A percentile compares a stretch with the other conserved stretches of the same genome.
Evolutionary conservation across 1,284 basidiomycete species (phyloP).

Genomic region (Taiwanofungus camphoratus): DNA sequence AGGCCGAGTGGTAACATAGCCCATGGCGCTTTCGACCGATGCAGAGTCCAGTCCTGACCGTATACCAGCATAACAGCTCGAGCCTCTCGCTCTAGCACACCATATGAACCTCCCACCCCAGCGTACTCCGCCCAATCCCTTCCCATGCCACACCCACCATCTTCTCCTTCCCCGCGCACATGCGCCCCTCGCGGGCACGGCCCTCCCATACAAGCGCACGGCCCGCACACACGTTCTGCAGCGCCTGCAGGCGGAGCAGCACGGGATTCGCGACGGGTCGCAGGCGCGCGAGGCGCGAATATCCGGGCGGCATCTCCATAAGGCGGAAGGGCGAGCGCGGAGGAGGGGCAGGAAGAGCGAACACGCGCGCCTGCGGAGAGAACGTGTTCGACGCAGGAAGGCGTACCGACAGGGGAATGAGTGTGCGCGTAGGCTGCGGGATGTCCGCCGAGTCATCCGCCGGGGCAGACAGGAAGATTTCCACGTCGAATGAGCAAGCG

Average conservation of each 20-base stretch:
- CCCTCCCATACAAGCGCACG: conserved; percentile 42
- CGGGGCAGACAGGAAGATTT: conserved; percentile 23
- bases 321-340: conserved; percentile 27
- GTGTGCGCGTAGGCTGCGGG: conserved; percentile 15
- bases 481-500: conserved; percentile 36
- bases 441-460: conserved; percentile 7
- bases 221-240: conserved; percentile 44
- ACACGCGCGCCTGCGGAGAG: conserved; percentile 19
- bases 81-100: conserved; percentile 9
- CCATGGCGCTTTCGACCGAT: neutral
- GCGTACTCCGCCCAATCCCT: conserved; percentile 46
- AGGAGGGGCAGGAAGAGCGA: conserved; percentile 20
- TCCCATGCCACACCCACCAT: conserved; percentile 53
- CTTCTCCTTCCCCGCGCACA: conserved; percentile 51
- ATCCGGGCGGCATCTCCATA: conserved; percentile 9
- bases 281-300: conserved; percentile 23
- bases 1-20: neutral
- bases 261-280: conserved; percentile 56
- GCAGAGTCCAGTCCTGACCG: neutral
- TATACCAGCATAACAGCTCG: neutral
- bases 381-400: neutral
- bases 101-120: conserved; percentile 31
- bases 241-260: conserved; percentile 48
- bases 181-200: conserved; percentile 35
- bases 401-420: conserved; percentile 17